Percentiles rank a stretch among this genome's conserved stretches.
phyloP scores from a whole-genome alignment of 345 rosid species.

The Corchorus olitorius region DNA sequence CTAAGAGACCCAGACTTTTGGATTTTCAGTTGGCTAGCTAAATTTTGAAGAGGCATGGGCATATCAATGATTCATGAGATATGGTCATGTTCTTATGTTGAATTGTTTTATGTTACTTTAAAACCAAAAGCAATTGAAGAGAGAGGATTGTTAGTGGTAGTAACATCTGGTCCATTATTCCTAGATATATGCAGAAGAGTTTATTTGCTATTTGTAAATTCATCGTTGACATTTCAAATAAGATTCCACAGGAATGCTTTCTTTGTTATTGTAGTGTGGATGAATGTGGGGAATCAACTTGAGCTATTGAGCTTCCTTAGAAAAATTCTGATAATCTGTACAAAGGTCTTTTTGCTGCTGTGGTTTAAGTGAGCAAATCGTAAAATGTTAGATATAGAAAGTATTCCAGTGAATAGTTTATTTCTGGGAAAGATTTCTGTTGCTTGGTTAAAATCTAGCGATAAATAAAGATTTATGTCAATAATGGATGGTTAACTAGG shows the following conservation, averaged over 20 bases:
- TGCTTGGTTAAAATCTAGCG: background rate
- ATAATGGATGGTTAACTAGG: constrained; percentile 6
- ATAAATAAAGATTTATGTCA: background rate
- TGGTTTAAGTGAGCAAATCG: background rate
- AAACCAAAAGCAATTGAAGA: constrained; percentile 6
- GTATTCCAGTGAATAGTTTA: background rate
- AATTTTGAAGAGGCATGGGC: background rate
- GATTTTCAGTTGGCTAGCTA: background rate
- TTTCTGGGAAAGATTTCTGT: background rate
- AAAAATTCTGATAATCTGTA: no score
- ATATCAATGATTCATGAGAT: background rate
- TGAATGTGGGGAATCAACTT: no score
- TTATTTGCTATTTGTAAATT: no score
- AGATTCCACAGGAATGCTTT: no score
- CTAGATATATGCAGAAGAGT: no score
- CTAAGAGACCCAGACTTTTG: background rate
- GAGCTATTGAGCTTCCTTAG: no score
- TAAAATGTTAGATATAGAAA: background rate
- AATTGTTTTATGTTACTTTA: constrained; percentile 7
- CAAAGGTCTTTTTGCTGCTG: background rate
- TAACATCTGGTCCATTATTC: background rate
- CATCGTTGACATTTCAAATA: no score
- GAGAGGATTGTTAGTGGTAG: background rate
- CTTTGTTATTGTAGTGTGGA: no score
- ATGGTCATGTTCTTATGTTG: background rate